These are phyloP conservation scores for Trichosanthes truncata DNA, from an alignment of 306 rosid genomes.

Conservation along the genomic window DNA sequence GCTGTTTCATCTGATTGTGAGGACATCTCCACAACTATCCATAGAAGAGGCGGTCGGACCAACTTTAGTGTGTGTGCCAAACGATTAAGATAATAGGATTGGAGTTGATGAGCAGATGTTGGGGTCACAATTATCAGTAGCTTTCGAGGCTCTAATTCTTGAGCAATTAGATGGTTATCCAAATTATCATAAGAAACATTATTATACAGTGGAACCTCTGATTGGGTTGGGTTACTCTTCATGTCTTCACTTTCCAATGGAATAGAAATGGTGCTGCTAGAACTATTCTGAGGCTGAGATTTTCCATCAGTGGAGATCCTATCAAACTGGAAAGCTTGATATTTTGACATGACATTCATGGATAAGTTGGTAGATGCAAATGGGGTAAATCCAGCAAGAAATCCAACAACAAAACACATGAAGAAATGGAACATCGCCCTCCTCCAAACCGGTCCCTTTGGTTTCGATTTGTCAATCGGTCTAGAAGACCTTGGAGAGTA, in stretches of 20 bases:
- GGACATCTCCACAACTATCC: conserved; percentile 82
- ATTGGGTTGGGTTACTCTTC: conserved; percentile 23
- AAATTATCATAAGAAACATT: conserved; percentile 15
- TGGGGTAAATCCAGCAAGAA: conserved; percentile 59
- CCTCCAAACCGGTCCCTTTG: conserved; percentile 61
- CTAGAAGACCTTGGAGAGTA: conserved; percentile 47
- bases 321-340: conserved; percentile 56
- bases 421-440: conserved; percentile 54
- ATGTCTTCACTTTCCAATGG: conserved; percentile 13
- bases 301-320: conserved; percentile 35
- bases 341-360: conserved; percentile 40
- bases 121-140: conserved; percentile 82
- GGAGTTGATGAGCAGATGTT: conserved; percentile 40
- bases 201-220: conserved; percentile 21
- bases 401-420: conserved; percentile 57
- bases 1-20: conserved; percentile 81
- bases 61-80: conserved; percentile 53
- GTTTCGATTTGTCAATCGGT: conserved; percentile 55
- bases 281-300: conserved; percentile 26
- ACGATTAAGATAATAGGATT: conserved; percentile 61
- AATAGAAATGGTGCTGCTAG: conserved; percentile 17
- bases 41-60: conserved; percentile 57
- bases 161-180: conserved; percentile 11
- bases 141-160: conserved; percentile 39
- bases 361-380: conserved; percentile 47